Percentiles rank a stretch among this genome's conserved stretches.
Evolutionary conservation across 768 basidiomycete genomes (phyloP).

Genomic region (Tylopilus balloui): DNA sequence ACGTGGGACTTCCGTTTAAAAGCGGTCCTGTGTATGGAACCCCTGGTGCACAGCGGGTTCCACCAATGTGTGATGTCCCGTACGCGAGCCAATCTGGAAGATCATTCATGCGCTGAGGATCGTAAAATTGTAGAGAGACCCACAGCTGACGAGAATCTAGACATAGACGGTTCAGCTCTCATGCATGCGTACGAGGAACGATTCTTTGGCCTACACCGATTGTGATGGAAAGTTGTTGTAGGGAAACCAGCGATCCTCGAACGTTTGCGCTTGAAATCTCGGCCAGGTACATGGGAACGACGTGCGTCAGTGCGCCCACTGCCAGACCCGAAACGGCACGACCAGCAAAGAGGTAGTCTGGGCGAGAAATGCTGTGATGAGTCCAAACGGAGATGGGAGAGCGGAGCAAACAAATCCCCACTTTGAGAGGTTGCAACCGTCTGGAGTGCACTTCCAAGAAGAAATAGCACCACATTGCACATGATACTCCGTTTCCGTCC

Average conservation of each 20-base stretch:
- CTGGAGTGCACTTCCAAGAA: constrained; percentile 30
- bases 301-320: constrained; percentile 21
- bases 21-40: constrained; percentile 29
- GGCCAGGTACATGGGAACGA: constrained; percentile 34
- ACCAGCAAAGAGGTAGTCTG: constrained; percentile 28
- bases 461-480: constrained; percentile 27
- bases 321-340: constrained; percentile 22
- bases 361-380: not conserved
- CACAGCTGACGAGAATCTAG: constrained; percentile 32
- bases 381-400: not conserved
- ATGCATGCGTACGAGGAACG: not conserved
- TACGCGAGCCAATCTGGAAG: constrained; percentile 29
- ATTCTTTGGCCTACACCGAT: constrained; percentile 27
- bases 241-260: constrained; percentile 34
- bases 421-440: constrained; percentile 27
- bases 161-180: not conserved
- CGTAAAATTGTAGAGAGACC: not conserved
- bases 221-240: constrained; percentile 33
- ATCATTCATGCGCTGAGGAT: not conserved
- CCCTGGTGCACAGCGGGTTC: constrained; percentile 27
- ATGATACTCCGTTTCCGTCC: constrained; percentile 28
- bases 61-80: constrained; percentile 34
- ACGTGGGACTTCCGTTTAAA: constrained; percentile 30
- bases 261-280: constrained; percentile 38
- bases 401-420: not conserved